phyloP scores from a whole-genome alignment of 192 early-diverging fungal genomes.

The Chytriomyces hyalinus region DNA sequence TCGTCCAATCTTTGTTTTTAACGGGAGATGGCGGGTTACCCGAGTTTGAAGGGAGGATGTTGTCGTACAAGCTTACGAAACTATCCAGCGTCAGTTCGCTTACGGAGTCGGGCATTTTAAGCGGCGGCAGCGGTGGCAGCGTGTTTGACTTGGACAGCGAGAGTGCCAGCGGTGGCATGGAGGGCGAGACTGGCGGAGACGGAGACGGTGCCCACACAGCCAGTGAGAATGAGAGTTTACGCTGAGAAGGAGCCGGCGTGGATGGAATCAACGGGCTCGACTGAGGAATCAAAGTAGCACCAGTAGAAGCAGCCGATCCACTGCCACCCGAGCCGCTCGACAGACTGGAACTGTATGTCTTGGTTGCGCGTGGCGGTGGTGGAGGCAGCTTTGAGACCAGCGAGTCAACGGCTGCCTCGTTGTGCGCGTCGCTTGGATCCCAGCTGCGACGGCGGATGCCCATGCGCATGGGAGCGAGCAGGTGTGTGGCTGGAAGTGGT shows the following conservation, averaged over 20 bases:
- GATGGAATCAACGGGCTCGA: background rate
- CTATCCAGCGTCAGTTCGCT: background rate
- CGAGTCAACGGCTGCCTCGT: too few species aligned
- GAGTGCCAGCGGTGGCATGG: background rate
- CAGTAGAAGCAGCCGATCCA: background rate
- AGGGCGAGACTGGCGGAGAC: background rate
- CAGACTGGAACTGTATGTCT: too few species aligned
- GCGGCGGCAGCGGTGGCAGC: conserved; percentile 10
- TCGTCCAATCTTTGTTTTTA: background rate
- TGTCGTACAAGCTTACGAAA: background rate
- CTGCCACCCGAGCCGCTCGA: background rate
- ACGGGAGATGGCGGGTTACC: background rate
- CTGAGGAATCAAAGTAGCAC: background rate
- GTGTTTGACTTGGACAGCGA: conserved; percentile 4
- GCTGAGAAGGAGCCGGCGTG: background rate
- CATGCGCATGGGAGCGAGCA: too few species aligned
- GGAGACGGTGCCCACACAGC: background rate
- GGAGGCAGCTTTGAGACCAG: too few species aligned
- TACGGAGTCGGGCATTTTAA: background rate
- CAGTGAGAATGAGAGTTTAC: background rate
- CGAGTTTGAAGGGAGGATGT: background rate
- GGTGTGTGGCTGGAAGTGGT: too few species aligned
- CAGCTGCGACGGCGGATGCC: too few species aligned
- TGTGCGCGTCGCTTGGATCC: too few species aligned
- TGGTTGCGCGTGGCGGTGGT: too few species aligned